Percentiles rank a stretch among this genome's conserved stretches.
Evolutionary conservation across 257 asterid species (phyloP).

Genomic region (Solanum chilense): DNA sequence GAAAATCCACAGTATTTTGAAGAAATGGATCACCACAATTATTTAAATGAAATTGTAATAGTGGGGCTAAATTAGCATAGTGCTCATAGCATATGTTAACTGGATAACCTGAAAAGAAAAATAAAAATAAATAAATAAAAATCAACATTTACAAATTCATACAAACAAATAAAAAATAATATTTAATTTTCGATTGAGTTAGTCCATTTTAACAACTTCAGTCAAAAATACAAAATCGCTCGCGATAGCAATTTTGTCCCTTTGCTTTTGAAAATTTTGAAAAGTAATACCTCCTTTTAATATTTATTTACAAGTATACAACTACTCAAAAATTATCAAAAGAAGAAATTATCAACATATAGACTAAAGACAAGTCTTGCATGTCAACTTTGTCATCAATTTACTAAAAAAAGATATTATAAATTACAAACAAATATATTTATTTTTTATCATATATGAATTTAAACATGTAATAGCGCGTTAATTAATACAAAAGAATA

Average conservation of each 20-base stretch:
- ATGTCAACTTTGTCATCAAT: not conserved
- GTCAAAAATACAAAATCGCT: too few species aligned
- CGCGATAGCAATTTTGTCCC: not conserved
- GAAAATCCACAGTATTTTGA: not conserved
- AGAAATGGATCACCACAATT: conserved; percentile 21
- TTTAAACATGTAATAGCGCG: not conserved
- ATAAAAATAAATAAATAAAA: not conserved
- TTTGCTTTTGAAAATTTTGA: not conserved
- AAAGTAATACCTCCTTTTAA: not conserved
- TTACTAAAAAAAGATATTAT: not conserved
- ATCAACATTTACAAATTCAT: not conserved
- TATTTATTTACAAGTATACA: not conserved
- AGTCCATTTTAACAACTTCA: not conserved
- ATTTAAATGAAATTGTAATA: conserved; percentile 9
- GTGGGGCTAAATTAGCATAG: conserved; percentile 3
- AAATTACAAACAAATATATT: too few species aligned
- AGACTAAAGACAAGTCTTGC: not conserved
- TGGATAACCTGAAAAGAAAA: conserved; percentile 5
- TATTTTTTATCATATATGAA: not conserved
- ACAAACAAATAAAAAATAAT: not conserved
- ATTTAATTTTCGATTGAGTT: not conserved
- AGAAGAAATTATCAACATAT: not conserved
- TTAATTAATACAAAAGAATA: too few species aligned
- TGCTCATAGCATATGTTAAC: not conserved
- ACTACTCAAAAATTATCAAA: not conserved